These are phyloP conservation scores for Larix sibirica DNA, from an alignment of 83 land plant species.

Conservation along the genomic window DNA sequence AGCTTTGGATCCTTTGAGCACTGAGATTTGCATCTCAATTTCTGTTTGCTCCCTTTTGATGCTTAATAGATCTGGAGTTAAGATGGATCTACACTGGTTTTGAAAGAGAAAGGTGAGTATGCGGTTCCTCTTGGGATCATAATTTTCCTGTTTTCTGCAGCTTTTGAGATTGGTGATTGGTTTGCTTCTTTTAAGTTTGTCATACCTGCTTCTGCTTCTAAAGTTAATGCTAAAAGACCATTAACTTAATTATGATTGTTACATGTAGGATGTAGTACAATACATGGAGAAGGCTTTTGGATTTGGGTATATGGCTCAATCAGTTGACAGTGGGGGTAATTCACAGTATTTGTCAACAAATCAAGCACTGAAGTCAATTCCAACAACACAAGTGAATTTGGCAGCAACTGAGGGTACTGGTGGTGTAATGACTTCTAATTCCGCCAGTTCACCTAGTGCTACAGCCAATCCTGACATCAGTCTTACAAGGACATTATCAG, in stretches of 20 bases:
- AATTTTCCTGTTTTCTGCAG: too few species aligned
- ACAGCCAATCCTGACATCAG: conserved; percentile 42
- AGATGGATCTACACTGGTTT: too few species aligned
- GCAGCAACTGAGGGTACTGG: conserved; percentile 27
- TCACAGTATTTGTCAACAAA: conserved; percentile 33
- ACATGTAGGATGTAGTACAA: conserved; percentile 73
- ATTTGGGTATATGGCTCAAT: conserved; percentile 34
- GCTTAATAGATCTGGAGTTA: too few species aligned
- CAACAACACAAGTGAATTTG: conserved; percentile 24
- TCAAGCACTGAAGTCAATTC: conserved; percentile 28
- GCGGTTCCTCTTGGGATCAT: too few species aligned
- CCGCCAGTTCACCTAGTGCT: conserved; percentile 18
- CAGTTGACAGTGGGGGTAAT: conserved; percentile 47
- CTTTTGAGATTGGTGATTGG: too few species aligned
- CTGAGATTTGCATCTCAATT: too few species aligned
- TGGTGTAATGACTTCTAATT: conserved; percentile 11
- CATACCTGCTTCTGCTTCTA: too few species aligned
- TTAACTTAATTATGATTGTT: not conserved
- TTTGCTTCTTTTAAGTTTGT: too few species aligned
- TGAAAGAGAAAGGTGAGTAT: too few species aligned
- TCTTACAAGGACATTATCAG: conserved; percentile 69
- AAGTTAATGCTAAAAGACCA: too few species aligned
- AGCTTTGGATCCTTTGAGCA: too few species aligned
- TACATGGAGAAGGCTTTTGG: conserved; percentile 87
- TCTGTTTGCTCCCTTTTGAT: too few species aligned